A percentile compares a stretch with the other conserved stretches of the same genome.
phyloP scores from a whole-genome alignment of 345 rosid species.

The Eucalyptus decipiens region DNA sequence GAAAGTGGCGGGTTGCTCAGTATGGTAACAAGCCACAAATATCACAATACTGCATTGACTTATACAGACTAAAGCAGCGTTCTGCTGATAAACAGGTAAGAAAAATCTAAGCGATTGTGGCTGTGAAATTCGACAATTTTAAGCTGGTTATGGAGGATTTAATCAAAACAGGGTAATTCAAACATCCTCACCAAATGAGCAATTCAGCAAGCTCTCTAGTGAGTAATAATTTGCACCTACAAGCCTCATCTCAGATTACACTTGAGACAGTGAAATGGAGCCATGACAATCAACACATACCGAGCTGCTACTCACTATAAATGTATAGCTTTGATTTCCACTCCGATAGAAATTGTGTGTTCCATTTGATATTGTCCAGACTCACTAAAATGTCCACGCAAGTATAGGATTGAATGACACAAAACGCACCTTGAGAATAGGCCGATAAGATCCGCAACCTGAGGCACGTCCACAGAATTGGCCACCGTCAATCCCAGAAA shows the following conservation, averaged over 20 bases:
- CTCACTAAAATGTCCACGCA: background rate
- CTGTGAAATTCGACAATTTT: background rate
- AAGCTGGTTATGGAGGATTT: background rate
- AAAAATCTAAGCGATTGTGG: background rate
- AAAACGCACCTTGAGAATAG: constrained; percentile 26
- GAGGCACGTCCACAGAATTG: background rate
- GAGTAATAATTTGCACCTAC: background rate
- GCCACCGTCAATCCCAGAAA: no score
- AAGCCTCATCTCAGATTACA: background rate
- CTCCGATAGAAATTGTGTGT: background rate
- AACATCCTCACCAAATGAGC: background rate
- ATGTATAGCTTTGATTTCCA: background rate
- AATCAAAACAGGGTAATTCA: background rate
- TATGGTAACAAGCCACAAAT: no score
- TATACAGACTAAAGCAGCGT: no score
- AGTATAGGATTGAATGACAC: background rate
- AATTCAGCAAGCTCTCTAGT: background rate
- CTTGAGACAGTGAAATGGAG: background rate
- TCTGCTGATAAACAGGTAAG: no score
- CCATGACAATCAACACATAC: background rate
- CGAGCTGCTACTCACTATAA: background rate
- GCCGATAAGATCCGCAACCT: constrained; percentile 37
- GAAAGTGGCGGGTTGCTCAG: no score
- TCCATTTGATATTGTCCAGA: background rate
- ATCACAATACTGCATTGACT: no score